These are phyloP conservation scores for Leccinum incarnatum DNA, from an alignment of 768 basidiomycete species.

Conservation along the genomic window DNA sequence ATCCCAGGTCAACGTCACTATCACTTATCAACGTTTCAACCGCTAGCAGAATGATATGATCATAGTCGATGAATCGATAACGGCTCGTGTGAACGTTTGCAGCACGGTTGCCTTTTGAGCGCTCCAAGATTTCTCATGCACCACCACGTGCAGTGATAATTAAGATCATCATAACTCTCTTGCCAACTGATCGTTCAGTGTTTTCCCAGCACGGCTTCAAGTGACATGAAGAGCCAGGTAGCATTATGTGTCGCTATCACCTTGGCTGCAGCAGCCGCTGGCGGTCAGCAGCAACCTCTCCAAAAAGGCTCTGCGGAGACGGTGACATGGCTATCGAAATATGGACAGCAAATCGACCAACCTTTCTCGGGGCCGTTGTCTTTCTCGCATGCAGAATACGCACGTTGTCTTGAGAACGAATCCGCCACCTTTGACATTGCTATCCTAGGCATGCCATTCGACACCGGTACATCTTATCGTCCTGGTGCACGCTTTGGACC, in stretches of 20 bases:
- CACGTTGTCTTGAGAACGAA: slow-evolving; percentile 24
- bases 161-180: background rate
- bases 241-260: background rate
- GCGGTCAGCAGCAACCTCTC: slow-evolving; percentile 18
- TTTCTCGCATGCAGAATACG: slow-evolving; percentile 80
- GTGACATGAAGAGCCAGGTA: slow-evolving; percentile 13
- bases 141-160: background rate
- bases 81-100: background rate
- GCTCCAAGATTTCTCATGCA: background rate
- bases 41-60: background rate
- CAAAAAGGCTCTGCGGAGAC: slow-evolving; percentile 1
- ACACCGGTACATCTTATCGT: slow-evolving; percentile 56
- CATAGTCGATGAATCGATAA: background rate
- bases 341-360: slow-evolving; percentile 71
- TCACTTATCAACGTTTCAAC: background rate
- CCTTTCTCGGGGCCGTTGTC: slow-evolving; percentile 76
- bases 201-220: background rate
- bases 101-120: background rate
- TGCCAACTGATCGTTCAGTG: background rate
- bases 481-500: slow-evolving; percentile 86
- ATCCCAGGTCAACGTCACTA: background rate
- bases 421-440: slow-evolving; percentile 52
- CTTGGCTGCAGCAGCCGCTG: background rate
- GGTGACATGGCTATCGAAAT: slow-evolving; percentile 66
- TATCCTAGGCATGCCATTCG: slow-evolving; percentile 77